phyloP scores from a whole-genome alignment of 208 protist species.

The Trypanosomatidae sp. region DNA sequence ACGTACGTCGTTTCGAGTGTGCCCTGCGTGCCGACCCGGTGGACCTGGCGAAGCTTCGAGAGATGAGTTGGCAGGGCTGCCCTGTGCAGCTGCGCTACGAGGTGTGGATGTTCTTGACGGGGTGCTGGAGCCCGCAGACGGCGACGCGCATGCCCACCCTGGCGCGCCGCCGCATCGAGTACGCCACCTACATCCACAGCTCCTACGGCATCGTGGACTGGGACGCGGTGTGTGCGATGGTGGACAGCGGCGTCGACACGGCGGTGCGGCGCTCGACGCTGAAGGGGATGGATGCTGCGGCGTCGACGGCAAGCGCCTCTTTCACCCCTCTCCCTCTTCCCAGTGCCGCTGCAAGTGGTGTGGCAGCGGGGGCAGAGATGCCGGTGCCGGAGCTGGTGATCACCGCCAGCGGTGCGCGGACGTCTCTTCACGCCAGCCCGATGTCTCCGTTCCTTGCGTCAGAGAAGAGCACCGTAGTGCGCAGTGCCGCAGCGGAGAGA shows the following conservation, averaged over 20 bases:
- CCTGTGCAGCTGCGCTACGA: conserved; percentile 50
- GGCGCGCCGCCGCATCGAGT: conserved; percentile 56
- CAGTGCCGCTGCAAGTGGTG: too few relatives aligned
- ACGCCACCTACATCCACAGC: conserved; percentile 45
- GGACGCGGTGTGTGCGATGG: conserved; percentile 49
- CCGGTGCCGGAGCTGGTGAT: too few relatives aligned
- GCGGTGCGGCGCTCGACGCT: conserved; percentile 26
- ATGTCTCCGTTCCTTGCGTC: too few relatives aligned
- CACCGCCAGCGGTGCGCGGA: too few relatives aligned
- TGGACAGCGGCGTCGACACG: conserved; percentile 32
- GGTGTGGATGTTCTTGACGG: conserved; percentile 62
- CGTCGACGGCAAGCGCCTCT: neutral
- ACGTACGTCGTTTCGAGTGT: conserved; percentile 27
- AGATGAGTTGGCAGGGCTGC: conserved; percentile 56
- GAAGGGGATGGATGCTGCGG: neutral
- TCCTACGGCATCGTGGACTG: conserved; percentile 59
- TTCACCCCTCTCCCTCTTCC: neutral
- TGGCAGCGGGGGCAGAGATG: too few relatives aligned
- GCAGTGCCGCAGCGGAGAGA: too few relatives aligned
- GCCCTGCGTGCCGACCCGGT: conserved; percentile 33
- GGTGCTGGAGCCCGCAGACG: conserved; percentile 46
- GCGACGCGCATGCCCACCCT: conserved; percentile 35
- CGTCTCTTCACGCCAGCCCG: too few relatives aligned
- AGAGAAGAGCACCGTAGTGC: too few relatives aligned
- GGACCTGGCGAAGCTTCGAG: conserved; percentile 38